Evolutionary conservation across 192 early-diverging fungal genomes (phyloP), one percentile per base, ranked within the genome.

Genomic region (Mortierella antarctica): DNA sequence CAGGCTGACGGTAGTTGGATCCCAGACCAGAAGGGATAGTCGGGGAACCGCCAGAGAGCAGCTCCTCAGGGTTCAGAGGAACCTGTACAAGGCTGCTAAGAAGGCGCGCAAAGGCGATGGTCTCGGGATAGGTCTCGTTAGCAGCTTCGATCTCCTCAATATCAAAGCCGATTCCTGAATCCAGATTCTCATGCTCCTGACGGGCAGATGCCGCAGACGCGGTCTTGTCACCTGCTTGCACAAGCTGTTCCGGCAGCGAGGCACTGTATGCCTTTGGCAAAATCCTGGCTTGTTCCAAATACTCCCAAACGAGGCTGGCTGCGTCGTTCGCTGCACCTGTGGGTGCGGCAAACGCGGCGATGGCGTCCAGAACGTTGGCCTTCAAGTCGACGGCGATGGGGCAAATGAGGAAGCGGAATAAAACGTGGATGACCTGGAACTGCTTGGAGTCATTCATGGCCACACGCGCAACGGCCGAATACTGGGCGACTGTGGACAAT

Each of bases 111-210:
- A 97, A 95, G 1, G 96, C 92, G 7, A 95, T 73, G 8, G 95
- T 97, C 83, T 97, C 93, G 1, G 95, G 91, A 70, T 96, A 99
- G 2, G 89, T 91, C 65, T 95, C 88, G 47, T 88, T 91, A 7
- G 86, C 85, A 0, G 90, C 65, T 76, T 97, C 95, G 14, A 92
- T 89, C 71, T 96, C 95, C 41, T 95, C 89, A 63, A 98, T 82
- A 82, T 98, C 94, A 71, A 89, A 91, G 41, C 91, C 75, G 42
- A 95, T 88, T 17, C 93, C 92, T 57, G 58, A 64, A 47, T 75
- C 82, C 62, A 76, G 31, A 47, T 57, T 63, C 51, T 65, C 54
- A 7, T 70, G 40, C 41, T 73, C 83, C n/a, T 48, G 64, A 41
- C 64, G 57, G 23, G 65, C 13, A 3, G 65, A 21, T 3, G 53